Percentiles rank a stretch among this genome's conserved stretches.
Evolutionary conservation across 148 eudicot genomes (phyloP).

Genomic region (Fallopia convolvulus): DNA sequence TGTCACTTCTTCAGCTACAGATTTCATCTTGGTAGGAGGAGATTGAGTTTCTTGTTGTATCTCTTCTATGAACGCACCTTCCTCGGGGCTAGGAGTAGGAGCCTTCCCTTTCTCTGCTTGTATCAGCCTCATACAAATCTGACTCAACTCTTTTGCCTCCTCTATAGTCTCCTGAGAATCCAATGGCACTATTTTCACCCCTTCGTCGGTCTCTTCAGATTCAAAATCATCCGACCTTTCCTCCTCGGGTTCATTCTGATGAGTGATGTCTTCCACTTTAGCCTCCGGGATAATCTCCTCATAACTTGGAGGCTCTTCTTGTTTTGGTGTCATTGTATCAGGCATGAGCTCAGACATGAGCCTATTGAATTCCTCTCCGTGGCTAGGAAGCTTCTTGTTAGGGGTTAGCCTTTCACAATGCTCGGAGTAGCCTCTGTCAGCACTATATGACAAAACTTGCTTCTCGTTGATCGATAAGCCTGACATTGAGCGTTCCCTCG

Average conservation of each 20-base stretch:
- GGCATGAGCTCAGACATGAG: neutral
- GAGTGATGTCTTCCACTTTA: conserved; percentile 14
- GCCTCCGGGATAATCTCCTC: neutral
- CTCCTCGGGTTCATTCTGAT: neutral
- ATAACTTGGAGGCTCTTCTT: conserved; percentile 11
- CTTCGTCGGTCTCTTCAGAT: neutral
- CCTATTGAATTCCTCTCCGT: conserved; percentile 7
- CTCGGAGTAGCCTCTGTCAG: conserved; percentile 10
- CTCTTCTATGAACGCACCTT: neutral
- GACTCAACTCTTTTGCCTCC: neutral
- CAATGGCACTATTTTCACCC: neutral
- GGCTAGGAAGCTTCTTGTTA: neutral
- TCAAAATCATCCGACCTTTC: neutral
- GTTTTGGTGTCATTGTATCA: neutral
- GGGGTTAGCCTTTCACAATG: neutral
- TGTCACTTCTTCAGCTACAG: conserved; percentile 24
- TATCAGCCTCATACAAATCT: neutral
- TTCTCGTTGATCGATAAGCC: neutral
- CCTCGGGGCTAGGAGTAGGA: conserved; percentile 12
- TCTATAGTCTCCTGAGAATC: neutral
- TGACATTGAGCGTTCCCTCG: neutral
- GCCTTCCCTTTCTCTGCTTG: neutral
- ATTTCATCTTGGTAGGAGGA: neutral
- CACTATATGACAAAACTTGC: neutral
- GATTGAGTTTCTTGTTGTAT: neutral